Evolutionary conservation across 305 asterid genomes (phyloP).

Genomic region (Plantago lanceolata): DNA sequence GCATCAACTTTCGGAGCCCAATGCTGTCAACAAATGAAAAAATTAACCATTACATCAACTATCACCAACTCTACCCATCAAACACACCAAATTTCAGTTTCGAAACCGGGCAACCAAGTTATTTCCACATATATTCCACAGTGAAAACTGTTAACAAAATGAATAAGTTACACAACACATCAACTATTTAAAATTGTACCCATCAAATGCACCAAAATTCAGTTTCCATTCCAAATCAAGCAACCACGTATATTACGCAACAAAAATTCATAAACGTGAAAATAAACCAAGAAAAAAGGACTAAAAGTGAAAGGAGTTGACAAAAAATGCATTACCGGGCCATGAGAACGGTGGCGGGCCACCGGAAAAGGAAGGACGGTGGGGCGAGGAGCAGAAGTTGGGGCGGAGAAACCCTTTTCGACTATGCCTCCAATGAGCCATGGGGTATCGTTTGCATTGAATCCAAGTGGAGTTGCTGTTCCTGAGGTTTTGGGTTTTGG

Average conservation of each 20-base stretch:
- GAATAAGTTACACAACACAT: too few species aligned
- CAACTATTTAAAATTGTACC: too few species aligned
- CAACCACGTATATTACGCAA: too few species aligned
- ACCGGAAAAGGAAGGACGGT: slow-evolving; percentile 72
- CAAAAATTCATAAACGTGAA: not conserved
- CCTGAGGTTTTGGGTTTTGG: slow-evolving; percentile 21
- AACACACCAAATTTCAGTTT: not conserved
- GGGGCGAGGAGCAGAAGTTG: slow-evolving; percentile 54
- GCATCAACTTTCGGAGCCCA: slow-evolving; percentile 54
- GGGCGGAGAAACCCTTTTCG: slow-evolving; percentile 77
- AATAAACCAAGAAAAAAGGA: not conserved
- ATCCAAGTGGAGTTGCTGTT: slow-evolving; percentile 25
- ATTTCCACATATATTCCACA: slow-evolving; percentile 17
- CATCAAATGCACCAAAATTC: too few species aligned
- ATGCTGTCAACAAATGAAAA: slow-evolving; percentile 40
- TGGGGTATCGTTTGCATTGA: slow-evolving; percentile 36
- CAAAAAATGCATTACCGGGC: slow-evolving; percentile 35
- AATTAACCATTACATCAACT: slow-evolving; percentile 9
- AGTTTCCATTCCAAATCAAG: too few species aligned
- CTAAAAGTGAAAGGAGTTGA: not conserved
- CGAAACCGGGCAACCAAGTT: slow-evolving; percentile 2
- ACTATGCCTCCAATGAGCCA: slow-evolving; percentile 69
- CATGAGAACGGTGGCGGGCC: slow-evolving; percentile 64
- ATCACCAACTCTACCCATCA: not conserved
- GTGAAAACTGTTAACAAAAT: not conserved